Conservation (phyloP, 306 rosid species). For the Citrullus mucosospermus region DNA sequence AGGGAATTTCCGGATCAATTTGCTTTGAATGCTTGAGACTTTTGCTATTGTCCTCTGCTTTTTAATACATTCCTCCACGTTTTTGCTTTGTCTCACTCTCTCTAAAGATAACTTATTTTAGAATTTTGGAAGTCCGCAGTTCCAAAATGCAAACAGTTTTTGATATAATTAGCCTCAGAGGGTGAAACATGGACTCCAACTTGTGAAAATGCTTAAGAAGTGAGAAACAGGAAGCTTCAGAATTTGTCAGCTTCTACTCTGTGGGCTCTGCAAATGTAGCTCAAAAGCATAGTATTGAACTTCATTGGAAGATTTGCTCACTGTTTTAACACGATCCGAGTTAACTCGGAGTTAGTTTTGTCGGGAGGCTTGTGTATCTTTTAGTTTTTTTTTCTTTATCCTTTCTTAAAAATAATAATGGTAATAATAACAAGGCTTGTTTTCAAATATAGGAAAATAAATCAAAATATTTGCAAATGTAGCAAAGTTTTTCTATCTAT, state of each 20-base stretch:
- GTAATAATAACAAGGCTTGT: background rate
- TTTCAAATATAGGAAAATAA: too few relatives aligned
- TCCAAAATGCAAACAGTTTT: background rate
- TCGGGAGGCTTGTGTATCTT: too few relatives aligned
- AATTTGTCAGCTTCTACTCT: background rate
- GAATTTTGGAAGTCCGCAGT: background rate
- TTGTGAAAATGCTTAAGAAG: background rate
- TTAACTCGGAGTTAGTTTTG: too few relatives aligned
- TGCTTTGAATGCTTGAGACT: constrained; percentile 57
- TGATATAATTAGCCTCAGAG: background rate
- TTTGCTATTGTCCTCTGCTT: constrained; percentile 27
- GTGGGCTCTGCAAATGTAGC: background rate
- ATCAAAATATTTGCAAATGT: too few relatives aligned
- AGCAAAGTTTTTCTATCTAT: too few relatives aligned
- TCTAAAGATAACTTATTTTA: constrained; percentile 1
- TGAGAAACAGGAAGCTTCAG: background rate
- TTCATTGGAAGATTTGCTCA: background rate
- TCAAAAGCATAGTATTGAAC: background rate
- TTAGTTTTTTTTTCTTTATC: too few relatives aligned
- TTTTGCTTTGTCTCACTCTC: constrained; percentile 15
- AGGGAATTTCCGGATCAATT: constrained; percentile 34
- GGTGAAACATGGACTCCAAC: constrained; percentile 6
- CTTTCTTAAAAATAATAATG: too few relatives aligned
- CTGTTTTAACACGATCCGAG: background rate
- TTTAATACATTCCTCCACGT: constrained; percentile 32